Conservation (phyloP, 2,329 filamentous ascomycete species). For the Neofusicoccum sp. region DNA sequence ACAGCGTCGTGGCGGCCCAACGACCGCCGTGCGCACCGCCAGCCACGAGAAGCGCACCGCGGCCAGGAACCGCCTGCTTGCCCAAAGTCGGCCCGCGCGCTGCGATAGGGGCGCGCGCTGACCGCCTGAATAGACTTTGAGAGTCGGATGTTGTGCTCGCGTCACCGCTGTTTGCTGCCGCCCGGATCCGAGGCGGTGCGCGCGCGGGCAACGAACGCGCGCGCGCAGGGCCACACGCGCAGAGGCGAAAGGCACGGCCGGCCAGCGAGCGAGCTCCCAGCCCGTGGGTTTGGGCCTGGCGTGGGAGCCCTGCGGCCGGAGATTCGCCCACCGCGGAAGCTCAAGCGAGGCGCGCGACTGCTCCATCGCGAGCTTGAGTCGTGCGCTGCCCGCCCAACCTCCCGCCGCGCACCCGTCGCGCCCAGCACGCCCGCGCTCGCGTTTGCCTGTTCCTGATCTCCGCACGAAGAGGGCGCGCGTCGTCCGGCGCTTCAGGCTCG, state of each 20-base stretch:
- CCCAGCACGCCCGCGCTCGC: neutral
- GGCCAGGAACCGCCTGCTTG: conserved; percentile 15
- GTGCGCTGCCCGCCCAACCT: conserved; percentile 18
- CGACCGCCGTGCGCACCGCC: neutral
- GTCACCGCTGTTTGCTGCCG: conserved; percentile 18
- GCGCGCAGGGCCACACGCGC: neutral
- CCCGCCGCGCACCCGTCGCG: conserved; percentile 5
- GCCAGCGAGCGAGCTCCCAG: conserved; percentile 6
- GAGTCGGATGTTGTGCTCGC: conserved; percentile 18
- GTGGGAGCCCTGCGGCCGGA: conserved; percentile 15
- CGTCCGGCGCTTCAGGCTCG: conserved; percentile 17
- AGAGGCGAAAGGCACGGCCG: conserved; percentile 12
- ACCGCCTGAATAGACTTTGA: conserved; percentile 18
- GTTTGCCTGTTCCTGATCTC: conserved; percentile 20
- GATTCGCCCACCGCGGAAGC: conserved; percentile 15
- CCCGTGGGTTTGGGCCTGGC: conserved; percentile 12
- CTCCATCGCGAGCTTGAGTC: conserved; percentile 12
- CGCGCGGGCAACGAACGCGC: neutral
- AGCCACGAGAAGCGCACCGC: conserved; percentile 4
- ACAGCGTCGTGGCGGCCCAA: conserved; percentile 7
- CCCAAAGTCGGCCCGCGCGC: conserved; percentile 17
- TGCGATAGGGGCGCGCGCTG: conserved; percentile 15
- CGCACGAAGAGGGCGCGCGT: conserved; percentile 11
- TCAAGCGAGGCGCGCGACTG: conserved; percentile 6
- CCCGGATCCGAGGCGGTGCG: conserved; percentile 3